A percentile compares a stretch with the other conserved stretches of the same genome.
Conservation (phyloP, 495 filamentous ascomycete species). For the Trichoderma virens region DNA sequence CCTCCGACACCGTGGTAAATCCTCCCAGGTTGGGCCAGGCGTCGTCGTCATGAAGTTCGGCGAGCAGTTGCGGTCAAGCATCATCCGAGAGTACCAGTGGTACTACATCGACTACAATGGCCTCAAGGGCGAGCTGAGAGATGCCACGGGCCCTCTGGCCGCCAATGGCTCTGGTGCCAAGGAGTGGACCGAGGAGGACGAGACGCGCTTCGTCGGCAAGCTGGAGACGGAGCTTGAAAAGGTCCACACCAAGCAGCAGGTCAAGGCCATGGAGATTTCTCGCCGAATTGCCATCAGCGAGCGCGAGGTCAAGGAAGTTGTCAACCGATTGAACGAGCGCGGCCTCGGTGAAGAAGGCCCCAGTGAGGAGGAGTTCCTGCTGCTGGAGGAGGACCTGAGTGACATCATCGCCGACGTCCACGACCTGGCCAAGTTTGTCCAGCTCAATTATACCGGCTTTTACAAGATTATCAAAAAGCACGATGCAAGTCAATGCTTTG, state of each 20-base stretch:
- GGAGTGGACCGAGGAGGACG: constrained; percentile 87
- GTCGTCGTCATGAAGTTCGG: constrained; percentile 74
- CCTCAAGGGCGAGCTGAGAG: constrained; percentile 81
- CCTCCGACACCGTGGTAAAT: constrained; percentile 17
- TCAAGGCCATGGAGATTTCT: constrained; percentile 91
- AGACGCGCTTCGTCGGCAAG: constrained; percentile 75
- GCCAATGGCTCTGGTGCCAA: constrained; percentile 25
- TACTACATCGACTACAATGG: constrained; percentile 97
- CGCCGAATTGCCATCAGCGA: constrained; percentile 79
- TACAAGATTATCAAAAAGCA: constrained; percentile 99
- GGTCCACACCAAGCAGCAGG: constrained; percentile 91
- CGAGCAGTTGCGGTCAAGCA: constrained; percentile 84
- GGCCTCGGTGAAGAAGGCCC: constrained; percentile 49
- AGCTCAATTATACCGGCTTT: constrained; percentile 97
- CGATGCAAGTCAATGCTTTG: constrained; percentile 57
- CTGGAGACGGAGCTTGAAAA: constrained; percentile 92
- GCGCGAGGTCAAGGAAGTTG: constrained; percentile 80
- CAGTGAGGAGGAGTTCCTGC: constrained; percentile 85
- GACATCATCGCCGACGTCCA: constrained; percentile 99
- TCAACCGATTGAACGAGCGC: constrained; percentile 58
- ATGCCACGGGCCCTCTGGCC: constrained; percentile 47
- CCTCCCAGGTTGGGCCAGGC: constrained; percentile 29
- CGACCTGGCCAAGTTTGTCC: constrained; percentile 95
- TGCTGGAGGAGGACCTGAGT: constrained; percentile 89
- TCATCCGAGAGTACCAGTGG: constrained; percentile 92